Evolutionary conservation across 768 basidiomycete species (phyloP), one percentile per base, ranked within the genome.

Genomic region (Hortiboletus campestris): DNA sequence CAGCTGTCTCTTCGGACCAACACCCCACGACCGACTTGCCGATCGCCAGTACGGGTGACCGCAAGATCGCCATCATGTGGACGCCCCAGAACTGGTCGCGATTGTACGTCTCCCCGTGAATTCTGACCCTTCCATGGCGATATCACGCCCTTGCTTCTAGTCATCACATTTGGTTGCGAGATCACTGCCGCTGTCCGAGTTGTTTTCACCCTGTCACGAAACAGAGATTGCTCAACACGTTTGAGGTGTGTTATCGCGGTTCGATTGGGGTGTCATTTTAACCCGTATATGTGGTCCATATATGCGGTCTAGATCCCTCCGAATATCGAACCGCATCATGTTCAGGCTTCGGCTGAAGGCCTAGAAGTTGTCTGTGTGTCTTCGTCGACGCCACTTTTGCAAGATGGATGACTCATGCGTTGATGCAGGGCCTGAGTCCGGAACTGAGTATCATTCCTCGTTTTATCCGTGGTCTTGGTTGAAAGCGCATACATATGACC

Each of bases 391-490:
- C 28, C 16, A 5, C 10, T 19, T 14, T 46, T 34, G 36, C 36
- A 19, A 20, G 29, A 29, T 34, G 22, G 12, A 32, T 32, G 20
- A 35, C 49, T 64, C 10, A 56, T 34, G 20, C 25, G 4, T 19
- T 31, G 46, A 36, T 36, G 7, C 51, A 72, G 70, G 70, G 70
- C 58, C 67, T 11, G 49, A 38, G 11, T 41, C 57, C 3, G 46
- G 57, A 13, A 72, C 81, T 12, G 73, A 80, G 47, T 74, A 78
- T 2, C 95, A 98, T 67, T 71, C 79, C n/a, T 95, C 94, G 0
- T 61, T 87, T 47, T 98, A 91, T 65, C 93, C 95, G 0, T 93
- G 92, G 88, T 74, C 82, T 36, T 96, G 94, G 88, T 79, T 98
- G 4, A 78, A 79, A 63, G 67, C 73, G 57, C 84, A 92, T 57